These are phyloP conservation scores for Aspergillus aculeatus DNA, from an alignment of 2,329 filamentous ascomycete species.

Conservation along the genomic window DNA sequence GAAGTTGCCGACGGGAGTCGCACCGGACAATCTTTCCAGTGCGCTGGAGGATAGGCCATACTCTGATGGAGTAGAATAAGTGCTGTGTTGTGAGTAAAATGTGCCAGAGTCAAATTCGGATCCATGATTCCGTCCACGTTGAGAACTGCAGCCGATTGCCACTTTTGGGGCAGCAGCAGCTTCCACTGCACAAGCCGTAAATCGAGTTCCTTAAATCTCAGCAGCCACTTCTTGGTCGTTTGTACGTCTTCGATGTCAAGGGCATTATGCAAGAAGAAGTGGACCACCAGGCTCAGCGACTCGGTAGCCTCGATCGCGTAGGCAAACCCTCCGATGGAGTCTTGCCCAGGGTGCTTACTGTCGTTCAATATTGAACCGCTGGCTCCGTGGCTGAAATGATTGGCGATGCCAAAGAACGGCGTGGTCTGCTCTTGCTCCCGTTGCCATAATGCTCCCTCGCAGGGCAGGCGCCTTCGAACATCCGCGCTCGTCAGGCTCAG, in stretches of 20 bases:
- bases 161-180: slow-evolving; percentile 29
- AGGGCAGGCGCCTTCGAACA: slow-evolving; percentile 35
- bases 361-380: background rate
- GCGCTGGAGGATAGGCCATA: slow-evolving; percentile 42
- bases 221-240: slow-evolving; percentile 36
- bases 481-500: slow-evolving; percentile 34
- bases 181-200: slow-evolving; percentile 37
- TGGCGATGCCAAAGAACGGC: slow-evolving; percentile 44
- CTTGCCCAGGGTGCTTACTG: slow-evolving; percentile 8
- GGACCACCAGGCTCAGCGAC: slow-evolving; percentile 34
- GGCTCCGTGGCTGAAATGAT: slow-evolving; percentile 19
- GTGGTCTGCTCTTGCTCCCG: slow-evolving; percentile 27
- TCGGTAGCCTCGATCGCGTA: slow-evolving; percentile 33
- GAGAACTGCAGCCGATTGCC: slow-evolving; percentile 34
- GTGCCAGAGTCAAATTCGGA: slow-evolving; percentile 51
- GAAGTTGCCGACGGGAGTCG: slow-evolving; percentile 48
- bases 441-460: slow-evolving; percentile 36
- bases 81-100: slow-evolving; percentile 52
- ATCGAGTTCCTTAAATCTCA: slow-evolving; percentile 27
- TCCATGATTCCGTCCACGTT: slow-evolving; percentile 43
- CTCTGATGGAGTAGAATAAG: slow-evolving; percentile 51
- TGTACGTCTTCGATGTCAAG: slow-evolving; percentile 27
- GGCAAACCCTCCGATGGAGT: slow-evolving; percentile 22
- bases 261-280: slow-evolving; percentile 37
- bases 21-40: slow-evolving; percentile 33